Evolutionary conservation across 805 yeast genomes (phyloP).

Genomic region (Wickerhamiella azymoides): DNA sequence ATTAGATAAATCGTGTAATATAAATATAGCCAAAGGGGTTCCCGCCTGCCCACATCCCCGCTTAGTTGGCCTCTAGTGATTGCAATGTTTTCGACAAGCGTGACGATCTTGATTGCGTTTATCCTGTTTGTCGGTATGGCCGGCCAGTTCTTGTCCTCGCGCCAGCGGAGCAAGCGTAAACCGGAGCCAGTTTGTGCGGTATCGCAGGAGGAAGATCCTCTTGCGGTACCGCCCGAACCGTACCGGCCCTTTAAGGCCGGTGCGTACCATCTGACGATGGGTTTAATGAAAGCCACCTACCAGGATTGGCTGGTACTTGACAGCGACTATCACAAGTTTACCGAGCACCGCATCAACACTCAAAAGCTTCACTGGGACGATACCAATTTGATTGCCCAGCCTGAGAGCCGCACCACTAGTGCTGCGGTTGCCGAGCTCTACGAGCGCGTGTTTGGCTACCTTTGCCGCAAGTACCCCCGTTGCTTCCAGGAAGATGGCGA

Average conservation of each 20-base stretch:
- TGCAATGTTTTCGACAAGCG: conserved; percentile 1
- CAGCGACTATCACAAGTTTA: conserved; percentile 37
- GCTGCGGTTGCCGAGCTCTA: conserved; percentile 38
- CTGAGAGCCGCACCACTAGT: conserved; percentile 20
- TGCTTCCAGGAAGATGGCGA: conserved; percentile 29
- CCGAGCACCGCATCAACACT: conserved; percentile 27
- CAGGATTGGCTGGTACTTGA: conserved; percentile 52
- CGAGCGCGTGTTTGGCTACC: conserved; percentile 29
- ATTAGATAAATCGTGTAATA: background rate
- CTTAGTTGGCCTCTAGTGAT: background rate
- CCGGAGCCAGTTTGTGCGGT: conserved; percentile 3
- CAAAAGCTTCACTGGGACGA: conserved; percentile 5
- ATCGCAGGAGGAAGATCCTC: conserved; percentile 2
- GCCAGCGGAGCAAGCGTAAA: conserved; percentile 1
- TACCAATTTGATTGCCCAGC: conserved; percentile 8
- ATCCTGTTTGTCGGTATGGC: conserved; percentile 3
- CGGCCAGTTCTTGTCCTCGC: background rate
- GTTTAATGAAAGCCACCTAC: conserved; percentile 34
- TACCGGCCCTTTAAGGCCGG: conserved; percentile 45
- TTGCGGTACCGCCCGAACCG: background rate
- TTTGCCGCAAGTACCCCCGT: conserved; percentile 39
- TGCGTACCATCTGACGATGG: conserved; percentile 49
- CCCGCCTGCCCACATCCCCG: background rate
- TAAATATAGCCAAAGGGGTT: background rate
- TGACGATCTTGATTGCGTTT: background rate